These are phyloP conservation scores for Linnemannia elongata DNA, from an alignment of 192 early-diverging fungal species.

Conservation along the genomic window DNA sequence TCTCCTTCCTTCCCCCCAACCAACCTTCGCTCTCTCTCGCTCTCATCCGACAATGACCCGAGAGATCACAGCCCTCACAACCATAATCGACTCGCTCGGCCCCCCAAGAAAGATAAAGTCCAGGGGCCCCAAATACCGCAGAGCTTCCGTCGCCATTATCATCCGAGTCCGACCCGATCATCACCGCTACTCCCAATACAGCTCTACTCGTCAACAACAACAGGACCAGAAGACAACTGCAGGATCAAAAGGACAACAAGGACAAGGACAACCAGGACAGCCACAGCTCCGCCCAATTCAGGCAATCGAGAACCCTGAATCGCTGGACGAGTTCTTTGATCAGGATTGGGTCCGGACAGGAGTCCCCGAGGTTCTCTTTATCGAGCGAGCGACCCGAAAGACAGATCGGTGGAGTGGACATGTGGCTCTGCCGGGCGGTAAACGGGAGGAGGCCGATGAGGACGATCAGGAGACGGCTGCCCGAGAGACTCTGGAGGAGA, in stretches of 20 bases:
- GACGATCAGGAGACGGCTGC: constrained; percentile 61
- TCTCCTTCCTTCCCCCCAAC: not conserved
- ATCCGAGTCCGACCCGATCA: constrained; percentile 57
- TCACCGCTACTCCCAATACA: constrained; percentile 35
- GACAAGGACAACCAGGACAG: constrained; percentile 1
- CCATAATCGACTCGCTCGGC: constrained; percentile 56
- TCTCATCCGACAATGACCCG: constrained; percentile 30
- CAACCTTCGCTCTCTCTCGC: not conserved
- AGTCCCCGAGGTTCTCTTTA: constrained; percentile 59
- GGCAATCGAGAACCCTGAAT: constrained; percentile 48
- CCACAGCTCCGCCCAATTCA: constrained; percentile 42
- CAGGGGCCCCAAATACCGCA: constrained; percentile 46
- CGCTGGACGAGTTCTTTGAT: constrained; percentile 58
- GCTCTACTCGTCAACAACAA: constrained; percentile 7
- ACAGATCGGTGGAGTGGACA: constrained; percentile 65
- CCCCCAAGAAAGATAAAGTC: constrained; percentile 53
- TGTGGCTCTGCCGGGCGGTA: constrained; percentile 61
- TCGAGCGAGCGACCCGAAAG: constrained; percentile 58
- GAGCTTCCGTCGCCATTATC: constrained; percentile 60
- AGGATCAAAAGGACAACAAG: not conserved
- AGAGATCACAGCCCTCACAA: constrained; percentile 42
- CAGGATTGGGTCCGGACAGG: constrained; percentile 57
- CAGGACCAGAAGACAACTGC: not conserved
- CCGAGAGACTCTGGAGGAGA: constrained; percentile 58
- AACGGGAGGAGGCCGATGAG: constrained; percentile 53